Conservation (phyloP, 2,329 filamentous ascomycete genomes). For the Rhynchosporium secalis region DNA sequence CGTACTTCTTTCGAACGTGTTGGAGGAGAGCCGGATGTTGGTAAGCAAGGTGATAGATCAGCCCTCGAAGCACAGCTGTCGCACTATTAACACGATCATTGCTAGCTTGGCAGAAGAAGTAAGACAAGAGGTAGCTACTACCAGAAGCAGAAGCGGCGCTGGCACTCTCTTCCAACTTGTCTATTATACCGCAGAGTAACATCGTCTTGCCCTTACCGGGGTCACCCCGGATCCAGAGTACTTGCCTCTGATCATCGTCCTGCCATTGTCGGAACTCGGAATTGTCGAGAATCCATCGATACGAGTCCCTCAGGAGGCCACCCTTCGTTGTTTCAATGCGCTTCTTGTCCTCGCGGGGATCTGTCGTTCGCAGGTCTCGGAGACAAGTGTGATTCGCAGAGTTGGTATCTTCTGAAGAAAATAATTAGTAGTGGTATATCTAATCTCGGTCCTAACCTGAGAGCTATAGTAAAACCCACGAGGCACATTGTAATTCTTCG, state of each 20-base stretch:
- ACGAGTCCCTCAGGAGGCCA: slow-evolving; percentile 16
- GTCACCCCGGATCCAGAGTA: slow-evolving; percentile 21
- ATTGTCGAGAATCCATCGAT: slow-evolving; percentile 17
- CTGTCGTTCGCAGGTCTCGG: slow-evolving; percentile 7
- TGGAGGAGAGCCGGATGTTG: slow-evolving; percentile 40
- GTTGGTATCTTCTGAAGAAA: too few relatives aligned
- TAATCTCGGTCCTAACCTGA: too few relatives aligned
- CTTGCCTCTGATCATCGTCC: slow-evolving; percentile 5
- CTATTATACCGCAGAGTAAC: slow-evolving; percentile 19
- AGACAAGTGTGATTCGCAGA: too few relatives aligned
- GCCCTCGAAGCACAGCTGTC: slow-evolving; percentile 44
- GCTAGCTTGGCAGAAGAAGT: slow-evolving; percentile 48
- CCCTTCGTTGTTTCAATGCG: slow-evolving; percentile 30
- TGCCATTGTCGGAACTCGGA: slow-evolving; percentile 22
- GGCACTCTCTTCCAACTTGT: not conserved
- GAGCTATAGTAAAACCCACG: too few relatives aligned
- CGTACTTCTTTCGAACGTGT: slow-evolving; percentile 19
- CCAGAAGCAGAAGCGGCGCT: not conserved
- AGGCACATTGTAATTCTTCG: too few relatives aligned
- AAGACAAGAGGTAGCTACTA: slow-evolving; percentile 31
- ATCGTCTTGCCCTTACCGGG: slow-evolving; percentile 22
- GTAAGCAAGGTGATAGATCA: slow-evolving; percentile 45
- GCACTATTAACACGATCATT: slow-evolving; percentile 44
- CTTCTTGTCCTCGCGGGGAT: slow-evolving; percentile 20
- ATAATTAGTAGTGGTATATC: too few relatives aligned